These are phyloP conservation scores for Fennellomyces sp. DNA, from an alignment of 371 early-diverging fungal species.

Conservation along the genomic window DNA sequence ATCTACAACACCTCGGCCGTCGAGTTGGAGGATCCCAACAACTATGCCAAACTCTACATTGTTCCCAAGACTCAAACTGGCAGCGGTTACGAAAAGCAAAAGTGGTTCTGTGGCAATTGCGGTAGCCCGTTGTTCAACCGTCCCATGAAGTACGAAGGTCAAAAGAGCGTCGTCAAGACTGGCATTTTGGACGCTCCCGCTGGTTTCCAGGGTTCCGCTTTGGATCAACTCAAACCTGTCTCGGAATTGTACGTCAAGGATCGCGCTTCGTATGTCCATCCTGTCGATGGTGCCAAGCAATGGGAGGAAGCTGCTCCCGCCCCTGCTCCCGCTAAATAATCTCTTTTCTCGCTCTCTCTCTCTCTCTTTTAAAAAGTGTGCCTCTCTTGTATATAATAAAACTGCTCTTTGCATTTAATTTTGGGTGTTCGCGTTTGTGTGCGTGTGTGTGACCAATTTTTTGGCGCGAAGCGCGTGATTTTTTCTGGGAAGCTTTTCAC, in stretches of 20 bases:
- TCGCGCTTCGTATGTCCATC: constrained; percentile 23
- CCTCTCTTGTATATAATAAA: neutral
- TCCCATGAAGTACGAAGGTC: constrained; percentile 27
- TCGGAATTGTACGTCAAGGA: constrained; percentile 23
- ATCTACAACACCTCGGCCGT: constrained; percentile 16
- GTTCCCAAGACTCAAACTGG: constrained; percentile 14
- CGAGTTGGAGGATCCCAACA: constrained; percentile 16
- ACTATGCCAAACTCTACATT: constrained; percentile 18
- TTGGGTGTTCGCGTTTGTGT: too few species aligned
- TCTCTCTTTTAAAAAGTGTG: neutral
- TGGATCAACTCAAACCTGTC: constrained; percentile 16
- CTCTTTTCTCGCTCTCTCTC: neutral
- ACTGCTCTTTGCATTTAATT: neutral
- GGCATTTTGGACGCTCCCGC: constrained; percentile 22
- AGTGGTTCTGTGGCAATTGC: constrained; percentile 29
- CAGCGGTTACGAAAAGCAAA: constrained; percentile 31
- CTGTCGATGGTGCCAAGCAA: constrained; percentile 25
- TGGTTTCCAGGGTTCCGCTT: constrained; percentile 7
- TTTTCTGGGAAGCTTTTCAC: too few species aligned
- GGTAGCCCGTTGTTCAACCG: constrained; percentile 25
- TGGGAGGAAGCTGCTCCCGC: constrained; percentile 15
- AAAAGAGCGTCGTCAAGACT: constrained; percentile 25
- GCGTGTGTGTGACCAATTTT: too few species aligned
- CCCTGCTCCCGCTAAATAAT: neutral
- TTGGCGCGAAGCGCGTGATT: too few species aligned